Evolutionary conservation across 2,329 filamentous ascomycete species (phyloP).

Genomic region (Claviceps purpurea): DNA sequence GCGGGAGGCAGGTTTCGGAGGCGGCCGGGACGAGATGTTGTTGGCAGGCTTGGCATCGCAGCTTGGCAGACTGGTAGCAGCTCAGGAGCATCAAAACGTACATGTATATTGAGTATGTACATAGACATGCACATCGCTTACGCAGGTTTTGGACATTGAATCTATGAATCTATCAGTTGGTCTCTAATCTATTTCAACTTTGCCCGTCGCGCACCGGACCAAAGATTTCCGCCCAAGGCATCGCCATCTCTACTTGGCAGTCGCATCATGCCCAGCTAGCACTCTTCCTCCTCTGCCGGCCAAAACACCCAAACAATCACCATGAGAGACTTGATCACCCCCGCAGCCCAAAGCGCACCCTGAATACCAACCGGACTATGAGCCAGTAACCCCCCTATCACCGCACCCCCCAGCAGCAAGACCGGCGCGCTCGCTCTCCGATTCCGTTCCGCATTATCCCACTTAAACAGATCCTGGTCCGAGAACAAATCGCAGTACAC

Average conservation of each 20-base stretch:
- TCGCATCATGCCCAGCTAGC: constrained; percentile 1
- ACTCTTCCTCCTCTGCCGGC: constrained; percentile 31
- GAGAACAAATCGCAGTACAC: constrained; percentile 72
- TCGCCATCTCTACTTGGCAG: neutral
- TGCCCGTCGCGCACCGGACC: too few relatives aligned
- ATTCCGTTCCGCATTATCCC: constrained; percentile 35
- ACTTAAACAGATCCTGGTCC: constrained; percentile 37
- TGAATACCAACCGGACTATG: constrained; percentile 33
- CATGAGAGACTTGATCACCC: constrained; percentile 40
- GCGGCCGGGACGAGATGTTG: too few relatives aligned
- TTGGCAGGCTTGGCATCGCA: too few relatives aligned
- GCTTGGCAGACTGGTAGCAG: too few relatives aligned
- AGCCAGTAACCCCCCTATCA: constrained; percentile 36
- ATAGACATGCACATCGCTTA: too few relatives aligned
- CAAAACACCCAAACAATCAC: constrained; percentile 47
- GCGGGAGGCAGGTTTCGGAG: too few relatives aligned
- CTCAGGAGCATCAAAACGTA: too few relatives aligned
- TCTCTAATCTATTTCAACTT: too few relatives aligned
- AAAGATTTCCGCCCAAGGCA: too few relatives aligned
- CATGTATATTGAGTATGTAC: too few relatives aligned
- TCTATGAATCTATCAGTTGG: too few relatives aligned
- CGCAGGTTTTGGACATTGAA: too few relatives aligned
- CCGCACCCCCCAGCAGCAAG: constrained; percentile 34
- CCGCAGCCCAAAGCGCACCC: constrained; percentile 47
- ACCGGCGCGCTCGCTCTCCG: constrained; percentile 35